Evolutionary conservation across 176 grass and related monocot species (phyloP), one percentile per base, ranked within the genome.

Genomic region (Olyra latifolia): DNA sequence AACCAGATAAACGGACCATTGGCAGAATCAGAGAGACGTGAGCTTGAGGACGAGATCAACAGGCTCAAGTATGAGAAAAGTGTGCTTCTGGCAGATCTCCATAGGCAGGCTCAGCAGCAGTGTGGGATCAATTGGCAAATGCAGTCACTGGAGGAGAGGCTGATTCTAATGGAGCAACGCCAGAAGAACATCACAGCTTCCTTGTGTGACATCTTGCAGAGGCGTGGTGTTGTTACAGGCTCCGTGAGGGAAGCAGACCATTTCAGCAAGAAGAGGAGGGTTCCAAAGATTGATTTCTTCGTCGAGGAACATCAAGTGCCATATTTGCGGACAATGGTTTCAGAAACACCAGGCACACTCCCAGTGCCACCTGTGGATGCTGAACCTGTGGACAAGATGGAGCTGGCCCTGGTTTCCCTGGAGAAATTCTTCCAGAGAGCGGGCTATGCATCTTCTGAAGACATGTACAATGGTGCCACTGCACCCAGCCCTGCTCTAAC

Each of bases 191-290:
- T 94, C 41, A 23, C 94, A 0, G 73, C 80, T 10, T 82, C 74
- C 17, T 16, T 97, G 29, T 80, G 83, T 3, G 81, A 83, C 69
- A 83, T 83, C 22, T 25, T 91, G 63, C 89, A 86, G 78, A 66
- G 74, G 30, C 66, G 67, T 5, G 66, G 66, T 1, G 83, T 45
- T 1, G 61, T 83, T 52, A 39, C 65, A 15, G 66, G 72, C 23
- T 63, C 89, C 4, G 0, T 66, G 20, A 0, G 28, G 52, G 69
- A 67, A 5, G 20, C 86, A 0, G 84, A 84, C 35, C 81, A 80
- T 46, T 77, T 77, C 45, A 80, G 43, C 74, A 97, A 97, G 94
- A 97, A 91, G 83, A 92, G 94, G 80, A 84, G 94, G 69, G 67
- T 86, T 2, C 82, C 84, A 0, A 94, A 79, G 82, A 80, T 87